Evolutionary conservation across 1,284 basidiomycete genomes (phyloP).

Genomic region (Golubevia sp.): DNA sequence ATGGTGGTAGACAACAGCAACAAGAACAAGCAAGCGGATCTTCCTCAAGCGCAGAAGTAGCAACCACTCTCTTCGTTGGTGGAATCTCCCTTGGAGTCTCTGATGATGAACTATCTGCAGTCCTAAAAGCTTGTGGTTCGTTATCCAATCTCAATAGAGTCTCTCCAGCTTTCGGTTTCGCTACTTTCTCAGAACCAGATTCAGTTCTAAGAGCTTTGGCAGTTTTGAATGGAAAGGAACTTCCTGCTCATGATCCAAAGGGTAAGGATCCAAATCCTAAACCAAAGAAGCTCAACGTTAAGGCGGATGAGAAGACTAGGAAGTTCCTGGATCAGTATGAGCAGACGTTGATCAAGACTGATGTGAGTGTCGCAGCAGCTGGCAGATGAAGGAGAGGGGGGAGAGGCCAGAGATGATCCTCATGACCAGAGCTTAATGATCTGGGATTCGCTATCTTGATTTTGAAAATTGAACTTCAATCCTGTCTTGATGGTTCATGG

Average conservation of each 20-base stretch:
- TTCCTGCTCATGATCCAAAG: constrained; percentile 55
- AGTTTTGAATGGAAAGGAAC: constrained; percentile 79
- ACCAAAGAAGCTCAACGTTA: constrained; percentile 72
- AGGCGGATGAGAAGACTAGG: constrained; percentile 90
- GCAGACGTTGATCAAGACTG: constrained; percentile 76
- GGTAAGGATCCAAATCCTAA: constrained; percentile 4
- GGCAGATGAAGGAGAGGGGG: too few relatives aligned
- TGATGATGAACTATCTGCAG: constrained; percentile 7
- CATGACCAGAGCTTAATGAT: too few relatives aligned
- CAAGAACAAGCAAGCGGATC: constrained; percentile 1
- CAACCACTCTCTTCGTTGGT: constrained; percentile 9
- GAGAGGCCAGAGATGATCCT: too few relatives aligned
- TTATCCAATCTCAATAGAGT: constrained; percentile 86
- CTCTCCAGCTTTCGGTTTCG: constrained; percentile 92
- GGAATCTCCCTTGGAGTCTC: neutral
- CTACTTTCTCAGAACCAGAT: constrained; percentile 86
- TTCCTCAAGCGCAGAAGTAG: constrained; percentile 12
- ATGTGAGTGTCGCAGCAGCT: constrained; percentile 69
- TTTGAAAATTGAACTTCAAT: neutral
- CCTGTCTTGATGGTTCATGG: too few relatives aligned
- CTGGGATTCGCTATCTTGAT: too few relatives aligned
- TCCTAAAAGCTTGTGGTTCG: constrained; percentile 87
- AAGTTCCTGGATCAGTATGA: constrained; percentile 82
- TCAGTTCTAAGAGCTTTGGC: constrained; percentile 79
- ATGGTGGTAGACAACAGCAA: too few relatives aligned